phyloP scores from a whole-genome alignment of 2,329 filamentous ascomycete species.

The Sporothrix protearum region DNA sequence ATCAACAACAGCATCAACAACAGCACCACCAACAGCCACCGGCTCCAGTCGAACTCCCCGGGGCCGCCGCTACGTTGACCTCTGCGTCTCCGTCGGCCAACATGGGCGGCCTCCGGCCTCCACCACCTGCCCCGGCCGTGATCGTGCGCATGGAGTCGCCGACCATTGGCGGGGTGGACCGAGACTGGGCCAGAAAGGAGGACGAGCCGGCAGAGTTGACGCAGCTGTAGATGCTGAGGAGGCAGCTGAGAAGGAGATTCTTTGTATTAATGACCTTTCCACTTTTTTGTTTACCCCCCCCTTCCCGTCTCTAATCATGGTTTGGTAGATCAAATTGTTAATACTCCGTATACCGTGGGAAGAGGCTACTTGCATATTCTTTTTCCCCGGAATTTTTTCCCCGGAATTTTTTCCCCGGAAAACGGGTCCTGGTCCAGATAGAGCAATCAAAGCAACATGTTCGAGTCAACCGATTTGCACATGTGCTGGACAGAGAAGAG shows the following conservation, averaged over 20 bases:
- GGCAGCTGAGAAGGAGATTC: too few relatives aligned
- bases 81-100: background rate
- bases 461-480: too few relatives aligned
- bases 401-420: constrained; percentile 4
- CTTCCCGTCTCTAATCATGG: background rate
- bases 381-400: too few relatives aligned
- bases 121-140: background rate
- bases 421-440: background rate
- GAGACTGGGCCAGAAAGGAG: background rate
- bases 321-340: background rate
- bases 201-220: background rate
- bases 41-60: constrained; percentile 38
- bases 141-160: constrained; percentile 17
- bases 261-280: too few relatives aligned
- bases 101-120: background rate
- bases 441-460: background rate
- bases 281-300: background rate
- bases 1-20: background rate
- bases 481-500: background rate
- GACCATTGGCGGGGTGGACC: constrained; percentile 8
- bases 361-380: background rate
- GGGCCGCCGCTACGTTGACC: constrained; percentile 5
- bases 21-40: constrained; percentile 13
- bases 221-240: background rate
- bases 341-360: background rate